Evolutionary conservation across 768 basidiomycete species (phyloP), one percentile per base, ranked within the genome.

Genomic region (Lyophyllum decastes): DNA sequence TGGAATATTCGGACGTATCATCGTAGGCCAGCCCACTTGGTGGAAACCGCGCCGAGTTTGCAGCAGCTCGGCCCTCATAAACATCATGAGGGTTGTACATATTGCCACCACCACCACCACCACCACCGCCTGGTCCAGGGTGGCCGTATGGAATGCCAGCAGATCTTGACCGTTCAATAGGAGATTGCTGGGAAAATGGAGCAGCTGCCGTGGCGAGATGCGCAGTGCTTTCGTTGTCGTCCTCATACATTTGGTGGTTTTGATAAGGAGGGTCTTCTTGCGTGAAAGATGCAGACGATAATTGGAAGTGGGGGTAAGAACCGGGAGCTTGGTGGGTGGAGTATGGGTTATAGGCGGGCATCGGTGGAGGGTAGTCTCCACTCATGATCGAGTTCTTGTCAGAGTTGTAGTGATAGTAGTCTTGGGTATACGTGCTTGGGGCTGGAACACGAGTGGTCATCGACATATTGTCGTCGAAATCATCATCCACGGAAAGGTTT

Each of bases 401-500:
- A 52, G 76, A 73, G 60, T 77, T 73, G 69, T 84, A 83, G 63
- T 81, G 81, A 61, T 85, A 84, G 53, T 83, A 80, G 52, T 84
- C 79, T 65, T 79, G 76, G 64, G 77, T 80, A 68, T 84, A 81
- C 8, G 79, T 74, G 71, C 76, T 85, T 56, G 80, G 80, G 0
- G 87, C 78, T 35, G 83, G 73, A 41, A 72, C 76, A 19, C 80
- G 80, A 8, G 84, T 84, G 55, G 83, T 80, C 62, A 87, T 76
- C 19, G 83, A 82, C 4, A 87, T 82, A 1, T 75, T 72, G 50
- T 85, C 77, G 58, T 88, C 85, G 52, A 80, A 70, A 62, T 90
- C 87, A 61, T 95, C 91, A 54, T 95, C 89, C 46, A 97, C 80
- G n/a, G 85, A 87, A 49, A 99, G 80, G 61, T 91, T 92, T 14